Evolutionary conservation across 176 grass and related monocot species (phyloP).

Genomic region (Lolium rigidum): DNA sequence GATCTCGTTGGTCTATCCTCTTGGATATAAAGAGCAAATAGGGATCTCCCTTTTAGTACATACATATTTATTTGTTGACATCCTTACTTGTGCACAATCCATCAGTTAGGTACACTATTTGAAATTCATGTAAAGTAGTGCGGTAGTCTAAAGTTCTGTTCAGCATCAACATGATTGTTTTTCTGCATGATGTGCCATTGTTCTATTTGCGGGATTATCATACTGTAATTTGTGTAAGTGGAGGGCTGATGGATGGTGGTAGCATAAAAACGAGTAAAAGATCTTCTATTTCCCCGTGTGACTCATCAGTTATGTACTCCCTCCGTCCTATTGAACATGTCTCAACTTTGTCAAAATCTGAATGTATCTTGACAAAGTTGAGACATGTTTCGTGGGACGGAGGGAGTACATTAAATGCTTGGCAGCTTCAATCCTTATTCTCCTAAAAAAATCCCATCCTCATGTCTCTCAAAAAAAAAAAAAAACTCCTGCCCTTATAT

Average conservation of each 20-base stretch:
- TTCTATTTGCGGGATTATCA: background rate
- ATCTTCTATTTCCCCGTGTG: background rate
- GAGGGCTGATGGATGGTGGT: background rate
- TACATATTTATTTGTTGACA: background rate
- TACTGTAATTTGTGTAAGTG: background rate
- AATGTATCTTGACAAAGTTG: too few relatives aligned
- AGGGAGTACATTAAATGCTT: constrained; percentile 13
- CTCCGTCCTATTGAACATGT: too few relatives aligned
- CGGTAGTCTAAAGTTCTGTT: constrained; percentile 11
- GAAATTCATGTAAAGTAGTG: background rate
- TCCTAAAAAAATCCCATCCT: too few relatives aligned
- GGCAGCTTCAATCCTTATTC: background rate
- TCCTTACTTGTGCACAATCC: constrained; percentile 4
- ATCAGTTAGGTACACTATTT: constrained; percentile 5
- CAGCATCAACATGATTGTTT: background rate
- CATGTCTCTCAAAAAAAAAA: too few relatives aligned
- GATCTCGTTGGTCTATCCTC: background rate
- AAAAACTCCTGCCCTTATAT: background rate
- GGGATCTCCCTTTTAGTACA: background rate
- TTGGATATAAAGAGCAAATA: constrained; percentile 4
- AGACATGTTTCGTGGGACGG: too few relatives aligned
- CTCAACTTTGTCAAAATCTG: too few relatives aligned
- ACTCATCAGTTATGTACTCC: background rate
- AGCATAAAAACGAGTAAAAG: background rate
- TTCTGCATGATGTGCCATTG: background rate